Percentiles rank a stretch among this genome's conserved stretches.
These are phyloP conservation scores for Capillidium rhysosporum DNA, from an alignment of 371 early-diverging fungal species.

Conservation along the genomic window DNA sequence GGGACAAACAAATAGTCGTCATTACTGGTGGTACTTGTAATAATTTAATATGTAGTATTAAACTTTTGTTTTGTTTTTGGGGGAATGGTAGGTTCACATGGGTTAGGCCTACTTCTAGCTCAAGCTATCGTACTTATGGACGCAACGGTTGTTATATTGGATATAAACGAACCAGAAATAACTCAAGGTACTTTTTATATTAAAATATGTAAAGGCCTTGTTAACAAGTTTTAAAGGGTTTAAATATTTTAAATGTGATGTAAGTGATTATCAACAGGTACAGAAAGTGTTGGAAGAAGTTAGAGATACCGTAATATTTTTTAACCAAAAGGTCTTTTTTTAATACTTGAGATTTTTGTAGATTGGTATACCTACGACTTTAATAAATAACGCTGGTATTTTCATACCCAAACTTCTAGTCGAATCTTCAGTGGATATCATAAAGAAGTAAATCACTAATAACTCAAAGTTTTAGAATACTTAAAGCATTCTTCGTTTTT, in stretches of 20 bases:
- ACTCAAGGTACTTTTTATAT: background rate
- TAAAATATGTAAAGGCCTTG: background rate
- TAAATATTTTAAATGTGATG: background rate
- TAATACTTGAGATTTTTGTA: background rate
- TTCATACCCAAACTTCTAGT: background rate
- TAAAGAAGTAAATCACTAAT: background rate
- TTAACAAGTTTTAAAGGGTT: background rate
- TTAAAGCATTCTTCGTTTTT: background rate
- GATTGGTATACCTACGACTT: slow-evolving; percentile 3
- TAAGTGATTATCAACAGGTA: background rate
- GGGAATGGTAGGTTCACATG: background rate
- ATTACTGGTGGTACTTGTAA: slow-evolving; percentile 5
- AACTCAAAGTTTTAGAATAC: background rate
- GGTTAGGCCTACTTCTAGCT: slow-evolving; percentile 1
- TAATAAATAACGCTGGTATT: slow-evolving; percentile 6
- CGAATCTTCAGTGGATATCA: background rate
- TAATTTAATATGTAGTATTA: background rate
- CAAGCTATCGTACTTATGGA: background rate
- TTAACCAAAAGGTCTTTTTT: background rate
- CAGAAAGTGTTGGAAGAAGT: background rate
- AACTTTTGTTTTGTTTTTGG: background rate
- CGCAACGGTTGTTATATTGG: slow-evolving; percentile 2
- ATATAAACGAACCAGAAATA: background rate
- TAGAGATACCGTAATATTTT: background rate
- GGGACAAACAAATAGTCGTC: background rate